phyloP scores from a whole-genome alignment of 176 grass and related monocot species.

The Tuctoria greenei region DNA sequence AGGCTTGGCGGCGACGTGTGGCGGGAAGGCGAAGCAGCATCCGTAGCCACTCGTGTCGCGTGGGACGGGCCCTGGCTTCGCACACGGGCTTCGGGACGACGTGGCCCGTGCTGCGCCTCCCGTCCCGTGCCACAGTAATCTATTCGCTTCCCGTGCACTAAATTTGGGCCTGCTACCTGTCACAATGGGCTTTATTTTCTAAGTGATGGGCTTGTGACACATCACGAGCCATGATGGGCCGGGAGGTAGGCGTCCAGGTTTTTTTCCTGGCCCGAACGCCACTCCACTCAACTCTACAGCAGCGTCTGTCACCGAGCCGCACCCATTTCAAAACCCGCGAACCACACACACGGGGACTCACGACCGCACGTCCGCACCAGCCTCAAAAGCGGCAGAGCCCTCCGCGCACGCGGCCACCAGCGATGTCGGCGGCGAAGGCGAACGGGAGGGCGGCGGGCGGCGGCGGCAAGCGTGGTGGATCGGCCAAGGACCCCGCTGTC shows the following conservation, averaged over 20 bases:
- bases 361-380: neutral
- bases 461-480: slow-evolving; percentile 29
- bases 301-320: neutral
- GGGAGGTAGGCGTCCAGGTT: neutral
- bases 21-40: slow-evolving; percentile 22
- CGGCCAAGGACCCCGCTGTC: slow-evolving; percentile 28
- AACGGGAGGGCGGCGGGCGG: slow-evolving; percentile 40
- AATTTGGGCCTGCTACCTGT: neutral
- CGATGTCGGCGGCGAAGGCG: slow-evolving; percentile 43
- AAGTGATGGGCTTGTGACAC: neutral
- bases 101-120: slow-evolving; percentile 13
- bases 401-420: neutral
- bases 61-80: neutral
- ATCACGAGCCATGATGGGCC: neutral
- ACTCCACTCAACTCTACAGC: neutral
- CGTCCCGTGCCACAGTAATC: neutral
- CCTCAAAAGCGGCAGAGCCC: neutral
- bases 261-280: neutral
- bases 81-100: neutral
- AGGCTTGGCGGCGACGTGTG: slow-evolving; percentile 11
- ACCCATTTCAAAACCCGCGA: slow-evolving; percentile 29
- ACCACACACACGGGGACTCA: neutral
- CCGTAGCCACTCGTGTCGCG: slow-evolving; percentile 28
- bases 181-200: neutral
- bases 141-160: neutral